These are phyloP conservation scores for Xanthoconium separans DNA, from an alignment of 1,284 basidiomycete species.

Conservation along the genomic window DNA sequence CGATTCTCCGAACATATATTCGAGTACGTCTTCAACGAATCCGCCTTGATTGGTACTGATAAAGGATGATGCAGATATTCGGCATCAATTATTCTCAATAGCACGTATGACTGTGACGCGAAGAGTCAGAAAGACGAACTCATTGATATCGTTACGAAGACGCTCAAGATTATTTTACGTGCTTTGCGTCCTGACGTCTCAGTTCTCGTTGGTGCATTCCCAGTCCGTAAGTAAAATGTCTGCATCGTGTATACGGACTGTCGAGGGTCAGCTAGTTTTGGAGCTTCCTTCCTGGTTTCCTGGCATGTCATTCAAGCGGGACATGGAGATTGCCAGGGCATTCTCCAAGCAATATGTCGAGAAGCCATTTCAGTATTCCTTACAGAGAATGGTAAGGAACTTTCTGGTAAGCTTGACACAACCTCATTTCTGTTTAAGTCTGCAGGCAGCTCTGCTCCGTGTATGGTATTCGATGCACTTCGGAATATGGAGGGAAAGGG, in stretches of 20 bases:
- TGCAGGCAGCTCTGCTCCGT: constrained; percentile 8
- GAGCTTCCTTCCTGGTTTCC: constrained; percentile 23
- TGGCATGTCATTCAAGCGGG: constrained; percentile 19
- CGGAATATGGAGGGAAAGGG: constrained; percentile 7
- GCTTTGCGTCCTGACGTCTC: constrained; percentile 25
- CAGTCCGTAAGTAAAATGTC: constrained; percentile 13
- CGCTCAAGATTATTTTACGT: constrained; percentile 4
- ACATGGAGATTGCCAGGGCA: constrained; percentile 10
- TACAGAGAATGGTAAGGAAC: constrained; percentile 15
- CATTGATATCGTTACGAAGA: constrained; percentile 7
- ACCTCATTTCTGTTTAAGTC: constrained; percentile 7
- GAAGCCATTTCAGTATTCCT: constrained; percentile 18
- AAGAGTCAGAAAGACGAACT: constrained; percentile 16
- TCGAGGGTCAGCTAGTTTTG: constrained; percentile 15
- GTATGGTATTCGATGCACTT: constrained; percentile 26
- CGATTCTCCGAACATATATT: constrained; percentile 30
- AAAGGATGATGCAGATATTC: constrained; percentile 20
- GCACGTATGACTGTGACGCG: constrained; percentile 28
- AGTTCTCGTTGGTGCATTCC: constrained; percentile 22
- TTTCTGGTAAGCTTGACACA: background rate
- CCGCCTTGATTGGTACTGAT: background rate
- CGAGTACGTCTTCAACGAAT: constrained; percentile 10
- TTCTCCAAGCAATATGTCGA: constrained; percentile 18
- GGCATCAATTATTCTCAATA: constrained; percentile 24
- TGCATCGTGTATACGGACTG: background rate